Evolutionary conservation across 495 filamentous ascomycete species (phyloP).

Genomic region (Neurospora sublineolata): DNA sequence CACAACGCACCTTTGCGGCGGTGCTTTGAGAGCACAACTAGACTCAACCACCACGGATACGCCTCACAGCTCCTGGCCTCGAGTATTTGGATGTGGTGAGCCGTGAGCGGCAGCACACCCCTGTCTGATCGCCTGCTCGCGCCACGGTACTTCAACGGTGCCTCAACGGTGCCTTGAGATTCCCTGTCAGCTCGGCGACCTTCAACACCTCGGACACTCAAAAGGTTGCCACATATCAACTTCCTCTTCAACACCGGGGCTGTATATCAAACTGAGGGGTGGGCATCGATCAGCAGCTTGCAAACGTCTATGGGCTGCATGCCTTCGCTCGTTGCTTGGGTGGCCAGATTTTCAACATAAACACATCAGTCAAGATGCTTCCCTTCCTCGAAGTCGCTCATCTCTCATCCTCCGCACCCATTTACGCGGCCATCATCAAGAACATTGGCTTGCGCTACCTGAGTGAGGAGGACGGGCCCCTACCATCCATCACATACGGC

Average conservation of each 20-base stretch:
- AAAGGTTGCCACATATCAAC: neutral
- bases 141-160: neutral
- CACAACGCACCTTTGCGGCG: neutral
- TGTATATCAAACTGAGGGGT: neutral
- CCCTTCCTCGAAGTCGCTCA: constrained; percentile 53
- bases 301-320: neutral
- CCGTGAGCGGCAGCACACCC: neutral
- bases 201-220: neutral
- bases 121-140: neutral
- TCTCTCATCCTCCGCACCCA: constrained; percentile 66
- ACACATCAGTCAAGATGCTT: constrained; percentile 17
- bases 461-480: constrained; percentile 24
- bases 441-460: constrained; percentile 67
- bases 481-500: constrained; percentile 23
- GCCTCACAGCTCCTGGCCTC: neutral
- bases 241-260: neutral
- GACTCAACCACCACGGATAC: neutral
- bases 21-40: neutral
- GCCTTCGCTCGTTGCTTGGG: neutral
- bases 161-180: neutral
- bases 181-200: neutral
- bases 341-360: neutral
- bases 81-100: neutral
- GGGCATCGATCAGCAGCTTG: neutral
- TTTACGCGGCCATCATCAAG: constrained; percentile 65